Evolutionary conservation across 2,329 filamentous ascomycete species (phyloP).

Genomic region (Metarhizium album): DNA sequence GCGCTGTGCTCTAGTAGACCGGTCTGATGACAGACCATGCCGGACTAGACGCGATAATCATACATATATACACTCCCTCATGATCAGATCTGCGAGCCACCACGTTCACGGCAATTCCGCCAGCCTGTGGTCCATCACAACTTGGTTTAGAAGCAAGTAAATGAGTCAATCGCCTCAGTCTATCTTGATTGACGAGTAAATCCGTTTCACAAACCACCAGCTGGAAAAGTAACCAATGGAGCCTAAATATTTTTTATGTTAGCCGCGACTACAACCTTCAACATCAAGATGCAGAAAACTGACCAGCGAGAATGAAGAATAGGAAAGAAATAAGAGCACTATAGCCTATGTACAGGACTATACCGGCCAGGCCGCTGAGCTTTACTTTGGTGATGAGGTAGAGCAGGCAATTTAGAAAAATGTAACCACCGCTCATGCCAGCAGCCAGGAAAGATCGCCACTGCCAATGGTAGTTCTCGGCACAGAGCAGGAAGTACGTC

Average conservation of each 20-base stretch:
- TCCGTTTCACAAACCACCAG: constrained; percentile 88
- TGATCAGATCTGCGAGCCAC: neutral
- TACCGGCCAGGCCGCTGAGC: constrained; percentile 73
- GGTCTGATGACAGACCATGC: neutral
- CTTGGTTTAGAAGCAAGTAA: neutral
- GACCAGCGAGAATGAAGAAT: constrained; percentile 90
- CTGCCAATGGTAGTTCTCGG: constrained; percentile 98
- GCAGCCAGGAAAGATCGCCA: constrained; percentile 91
- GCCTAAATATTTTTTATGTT: constrained; percentile 40
- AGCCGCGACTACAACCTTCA: constrained; percentile 17
- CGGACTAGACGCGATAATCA: constrained; percentile 16
- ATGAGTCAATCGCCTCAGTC: constrained; percentile 43
- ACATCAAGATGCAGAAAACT: constrained; percentile 56
- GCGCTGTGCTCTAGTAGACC: neutral
- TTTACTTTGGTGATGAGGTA: constrained; percentile 86
- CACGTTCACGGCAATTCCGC: neutral
- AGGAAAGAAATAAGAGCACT: constrained; percentile 79
- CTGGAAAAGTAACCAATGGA: constrained; percentile 93
- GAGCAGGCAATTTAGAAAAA: constrained; percentile 82
- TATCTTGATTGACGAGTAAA: constrained; percentile 97
- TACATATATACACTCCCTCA: constrained; percentile 19
- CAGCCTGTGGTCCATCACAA: neutral
- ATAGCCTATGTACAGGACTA: constrained; percentile 88
- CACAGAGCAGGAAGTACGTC: constrained; percentile 92
- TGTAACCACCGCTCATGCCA: constrained; percentile 81